phyloP scores from a whole-genome alignment of 306 rosid species.

The Leucaena leucocephala region DNA sequence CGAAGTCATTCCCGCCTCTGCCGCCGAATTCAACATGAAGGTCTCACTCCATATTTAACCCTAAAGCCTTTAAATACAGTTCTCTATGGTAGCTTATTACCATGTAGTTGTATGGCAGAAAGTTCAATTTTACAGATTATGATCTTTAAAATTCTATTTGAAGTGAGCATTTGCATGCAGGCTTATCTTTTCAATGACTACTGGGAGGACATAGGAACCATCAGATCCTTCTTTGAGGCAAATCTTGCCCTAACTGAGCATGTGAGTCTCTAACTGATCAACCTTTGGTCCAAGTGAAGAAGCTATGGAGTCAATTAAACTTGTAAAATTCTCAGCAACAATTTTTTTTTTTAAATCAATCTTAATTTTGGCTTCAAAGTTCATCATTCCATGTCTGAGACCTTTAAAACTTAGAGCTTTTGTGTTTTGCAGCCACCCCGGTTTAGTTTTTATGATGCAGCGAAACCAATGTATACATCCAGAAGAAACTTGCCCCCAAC shows the following conservation, averaged over 20 bases:
- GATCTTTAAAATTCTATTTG: slow-evolving; percentile 20
- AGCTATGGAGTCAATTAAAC: slow-evolving; percentile 23
- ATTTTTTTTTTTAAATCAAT: neutral
- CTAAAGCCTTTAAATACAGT: neutral
- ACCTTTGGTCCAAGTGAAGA: slow-evolving; percentile 29
- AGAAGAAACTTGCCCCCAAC: slow-evolving; percentile 96
- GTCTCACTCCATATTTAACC: slow-evolving; percentile 40
- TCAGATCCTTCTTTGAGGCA: slow-evolving; percentile 93
- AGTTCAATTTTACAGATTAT: slow-evolving; percentile 15
- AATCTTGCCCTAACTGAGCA: slow-evolving; percentile 92
- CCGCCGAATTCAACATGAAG: slow-evolving; percentile 81
- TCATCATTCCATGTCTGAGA: slow-evolving; percentile 8
- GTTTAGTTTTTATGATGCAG: slow-evolving; percentile 85
- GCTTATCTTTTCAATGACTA: slow-evolving; percentile 96
- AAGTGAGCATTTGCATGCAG: slow-evolving; percentile 46
- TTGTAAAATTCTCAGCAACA: slow-evolving; percentile 13
- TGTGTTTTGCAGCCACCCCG: slow-evolving; percentile 71
- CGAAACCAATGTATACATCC: slow-evolving; percentile 88
- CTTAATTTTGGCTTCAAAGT: neutral
- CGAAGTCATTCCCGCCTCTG: slow-evolving; percentile 95
- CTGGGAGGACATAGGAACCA: slow-evolving; percentile 98
- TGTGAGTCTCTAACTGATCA: slow-evolving; percentile 53
- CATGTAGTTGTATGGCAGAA: neutral
- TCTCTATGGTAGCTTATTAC: neutral
- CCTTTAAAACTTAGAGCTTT: slow-evolving; percentile 9